Evolutionary conservation across 2,329 filamentous ascomycete genomes (phyloP).

Genomic region (Neofusicoccum sp.): DNA sequence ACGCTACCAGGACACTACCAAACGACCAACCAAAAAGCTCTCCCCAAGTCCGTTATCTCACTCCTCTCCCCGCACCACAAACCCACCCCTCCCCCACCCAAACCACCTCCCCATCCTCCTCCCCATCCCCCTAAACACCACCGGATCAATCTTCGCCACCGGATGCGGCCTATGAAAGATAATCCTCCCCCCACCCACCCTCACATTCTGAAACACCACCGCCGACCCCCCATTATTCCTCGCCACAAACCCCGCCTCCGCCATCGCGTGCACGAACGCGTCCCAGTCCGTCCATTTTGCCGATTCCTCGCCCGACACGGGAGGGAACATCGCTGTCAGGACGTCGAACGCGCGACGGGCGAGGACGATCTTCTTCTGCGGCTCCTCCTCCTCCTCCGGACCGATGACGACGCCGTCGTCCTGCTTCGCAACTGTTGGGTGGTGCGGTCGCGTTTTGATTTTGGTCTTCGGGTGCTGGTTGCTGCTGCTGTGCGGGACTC

Average conservation of each 20-base stretch:
- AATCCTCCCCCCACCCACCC: constrained; percentile 23
- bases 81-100: neutral
- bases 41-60: no score
- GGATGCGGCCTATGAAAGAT: constrained; percentile 36
- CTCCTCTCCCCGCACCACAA: no score
- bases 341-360: constrained; percentile 13
- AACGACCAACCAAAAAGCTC: no score
- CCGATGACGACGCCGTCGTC: neutral
- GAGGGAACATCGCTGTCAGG: constrained; percentile 26
- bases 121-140: constrained; percentile 34
- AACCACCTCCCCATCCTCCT: constrained; percentile 31
- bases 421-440: neutral
- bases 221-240: constrained; percentile 26
- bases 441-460: constrained; percentile 21
- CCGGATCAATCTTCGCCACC: constrained; percentile 28
- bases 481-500: neutral
- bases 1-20: no score
- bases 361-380: neutral
- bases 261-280: constrained; percentile 26
- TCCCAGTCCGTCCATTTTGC: constrained; percentile 22
- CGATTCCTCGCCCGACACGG: constrained; percentile 21
- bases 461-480: constrained; percentile 1
- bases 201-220: constrained; percentile 24
- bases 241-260: constrained; percentile 24
- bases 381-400: neutral